These are phyloP conservation scores for Tillandsia leiboldiana DNA, from an alignment of 176 grass and related monocot genomes.

Conservation along the genomic window DNA sequence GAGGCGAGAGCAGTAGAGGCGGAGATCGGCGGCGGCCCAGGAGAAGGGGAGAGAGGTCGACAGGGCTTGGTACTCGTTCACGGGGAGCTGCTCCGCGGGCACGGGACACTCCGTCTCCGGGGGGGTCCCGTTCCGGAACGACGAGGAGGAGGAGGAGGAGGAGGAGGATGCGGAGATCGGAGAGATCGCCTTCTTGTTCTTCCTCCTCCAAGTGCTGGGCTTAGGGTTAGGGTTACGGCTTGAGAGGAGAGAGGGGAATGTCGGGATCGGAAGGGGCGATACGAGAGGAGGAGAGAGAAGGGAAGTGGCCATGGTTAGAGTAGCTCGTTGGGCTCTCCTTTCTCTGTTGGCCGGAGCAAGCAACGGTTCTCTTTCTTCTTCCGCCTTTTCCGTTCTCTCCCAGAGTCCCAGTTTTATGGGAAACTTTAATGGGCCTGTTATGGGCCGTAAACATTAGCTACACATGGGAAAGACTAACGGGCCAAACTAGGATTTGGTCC, in stretches of 20 bases:
- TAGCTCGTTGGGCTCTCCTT: not conserved
- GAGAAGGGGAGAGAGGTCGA: conserved; percentile 62
- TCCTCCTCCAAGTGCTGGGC: not conserved
- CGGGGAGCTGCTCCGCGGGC: conserved; percentile 70
- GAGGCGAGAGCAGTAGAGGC: conserved; percentile 59
- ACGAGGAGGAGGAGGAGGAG: conserved; percentile 25
- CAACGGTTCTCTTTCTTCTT: not conserved
- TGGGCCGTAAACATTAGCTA: too few relatives aligned
- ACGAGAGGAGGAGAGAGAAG: conserved; percentile 27
- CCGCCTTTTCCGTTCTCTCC: not conserved
- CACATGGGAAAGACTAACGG: too few relatives aligned
- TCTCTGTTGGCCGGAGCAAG: not conserved
- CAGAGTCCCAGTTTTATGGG: too few relatives aligned
- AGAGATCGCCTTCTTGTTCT: conserved; percentile 2
- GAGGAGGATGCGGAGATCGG: conserved; percentile 13
- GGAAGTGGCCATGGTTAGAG: conserved; percentile 32
- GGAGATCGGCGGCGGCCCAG: conserved; percentile 56
- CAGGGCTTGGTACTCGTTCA: conserved; percentile 91
- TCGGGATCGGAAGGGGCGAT: conserved; percentile 7
- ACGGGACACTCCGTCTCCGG: conserved; percentile 87
- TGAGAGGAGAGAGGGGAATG: not conserved
- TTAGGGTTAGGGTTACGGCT: not conserved
- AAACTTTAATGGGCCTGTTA: too few relatives aligned
- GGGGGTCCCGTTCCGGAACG: conserved; percentile 82
- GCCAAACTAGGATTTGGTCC: too few relatives aligned